phyloP scores from a whole-genome alignment of 495 filamentous ascomycete genomes.

The Penicillium daleae region DNA sequence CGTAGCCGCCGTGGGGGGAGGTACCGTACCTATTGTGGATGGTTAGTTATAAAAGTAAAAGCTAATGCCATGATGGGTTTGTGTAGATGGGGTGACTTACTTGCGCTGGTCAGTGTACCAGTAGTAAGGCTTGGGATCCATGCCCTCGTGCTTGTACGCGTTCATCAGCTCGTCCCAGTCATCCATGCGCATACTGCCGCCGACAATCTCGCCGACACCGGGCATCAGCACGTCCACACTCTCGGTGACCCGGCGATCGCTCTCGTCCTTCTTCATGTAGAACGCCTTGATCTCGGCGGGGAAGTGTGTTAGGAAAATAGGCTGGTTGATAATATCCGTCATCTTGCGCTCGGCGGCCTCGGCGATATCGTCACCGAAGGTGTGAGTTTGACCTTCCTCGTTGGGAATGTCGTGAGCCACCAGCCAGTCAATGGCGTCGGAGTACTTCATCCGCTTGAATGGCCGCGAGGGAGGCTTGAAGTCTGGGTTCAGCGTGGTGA shows the following conservation, averaged over 20 bases:
- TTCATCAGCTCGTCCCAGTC: slow-evolving; percentile 89
- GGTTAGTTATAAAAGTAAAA: slow-evolving; percentile 7
- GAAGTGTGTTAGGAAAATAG: slow-evolving; percentile 97
- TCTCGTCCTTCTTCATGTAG: slow-evolving; percentile 94
- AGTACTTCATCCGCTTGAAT: slow-evolving; percentile 94
- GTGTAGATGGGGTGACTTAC: slow-evolving; percentile 56
- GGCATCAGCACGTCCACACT: slow-evolving; percentile 96
- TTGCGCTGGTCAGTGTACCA: slow-evolving; percentile 99
- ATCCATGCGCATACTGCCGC: slow-evolving; percentile 95
- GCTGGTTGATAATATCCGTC: slow-evolving; percentile 93
- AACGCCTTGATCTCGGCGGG: slow-evolving; percentile 98
- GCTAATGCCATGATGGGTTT: not conserved
- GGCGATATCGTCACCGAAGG: slow-evolving; percentile 96
- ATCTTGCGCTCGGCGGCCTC: slow-evolving; percentile 96
- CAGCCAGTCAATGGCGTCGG: slow-evolving; percentile 93
- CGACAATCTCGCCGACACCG: slow-evolving; percentile 95
- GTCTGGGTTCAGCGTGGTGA: slow-evolving; percentile 83
- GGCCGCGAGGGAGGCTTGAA: slow-evolving; percentile 85
- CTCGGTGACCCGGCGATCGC: slow-evolving; percentile 89
- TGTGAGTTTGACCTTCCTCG: slow-evolving; percentile 87
- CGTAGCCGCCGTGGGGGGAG: slow-evolving; percentile 93
- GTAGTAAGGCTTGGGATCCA: slow-evolving; percentile 87
- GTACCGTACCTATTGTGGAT: slow-evolving; percentile 74
- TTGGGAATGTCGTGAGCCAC: slow-evolving; percentile 84
- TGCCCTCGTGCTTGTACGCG: slow-evolving; percentile 85